Evolutionary conservation across 2,329 filamentous ascomycete genomes (phyloP).

Genomic region (Sporothrix euskadiensis): DNA sequence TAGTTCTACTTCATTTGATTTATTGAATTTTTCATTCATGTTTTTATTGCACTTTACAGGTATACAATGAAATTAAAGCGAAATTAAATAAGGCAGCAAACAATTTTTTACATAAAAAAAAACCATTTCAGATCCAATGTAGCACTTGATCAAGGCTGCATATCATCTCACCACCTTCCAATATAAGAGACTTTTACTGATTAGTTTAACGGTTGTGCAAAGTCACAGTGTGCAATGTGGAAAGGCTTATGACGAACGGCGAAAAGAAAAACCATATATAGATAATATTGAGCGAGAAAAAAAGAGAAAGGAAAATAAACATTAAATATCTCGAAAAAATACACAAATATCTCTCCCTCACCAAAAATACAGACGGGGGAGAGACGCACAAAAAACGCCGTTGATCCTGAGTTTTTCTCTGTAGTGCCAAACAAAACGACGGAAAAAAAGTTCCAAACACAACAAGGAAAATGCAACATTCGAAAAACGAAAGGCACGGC

Average conservation of each 20-base stretch:
- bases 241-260: neutral
- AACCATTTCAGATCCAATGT: too few species aligned
- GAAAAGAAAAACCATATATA: slow-evolving; percentile 1
- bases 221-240: neutral
- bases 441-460: neutral
- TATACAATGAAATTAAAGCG: too few species aligned
- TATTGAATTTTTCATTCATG: too few species aligned
- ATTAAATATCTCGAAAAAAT: slow-evolving; percentile 16
- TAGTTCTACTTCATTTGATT: too few species aligned
- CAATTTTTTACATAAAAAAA: too few species aligned
- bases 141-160: too few species aligned
- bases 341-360: neutral
- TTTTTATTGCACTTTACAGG: too few species aligned
- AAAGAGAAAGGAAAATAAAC: neutral
- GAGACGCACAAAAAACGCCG: neutral
- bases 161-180: too few species aligned
- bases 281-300: neutral
- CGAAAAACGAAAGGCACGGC: neutral
- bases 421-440: slow-evolving; percentile 1
- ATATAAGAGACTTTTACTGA: too few species aligned
- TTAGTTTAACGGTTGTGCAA: too few species aligned
- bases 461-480: neutral
- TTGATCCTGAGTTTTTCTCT: slow-evolving; percentile 11
- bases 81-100: too few species aligned
- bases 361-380: neutral